Percentiles rank a stretch among this genome's conserved stretches.
phyloP scores from a whole-genome alignment of 2,329 filamentous ascomycete genomes.

The Venturia pyrina region DNA sequence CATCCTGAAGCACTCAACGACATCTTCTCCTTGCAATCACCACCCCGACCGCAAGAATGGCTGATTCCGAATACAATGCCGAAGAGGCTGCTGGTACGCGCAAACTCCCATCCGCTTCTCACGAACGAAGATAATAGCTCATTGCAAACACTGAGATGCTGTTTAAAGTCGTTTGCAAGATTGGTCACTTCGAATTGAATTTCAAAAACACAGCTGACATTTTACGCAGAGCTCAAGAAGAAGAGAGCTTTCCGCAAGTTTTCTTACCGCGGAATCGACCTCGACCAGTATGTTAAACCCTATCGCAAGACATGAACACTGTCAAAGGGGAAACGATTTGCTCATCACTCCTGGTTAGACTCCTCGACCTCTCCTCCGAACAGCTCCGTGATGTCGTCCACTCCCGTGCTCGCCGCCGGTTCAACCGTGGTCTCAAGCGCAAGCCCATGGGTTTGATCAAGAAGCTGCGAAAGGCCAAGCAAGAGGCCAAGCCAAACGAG shows the following conservation, averaged over 20 bases:
- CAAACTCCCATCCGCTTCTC: constrained; percentile 5
- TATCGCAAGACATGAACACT: constrained; percentile 9
- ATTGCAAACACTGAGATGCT: not conserved
- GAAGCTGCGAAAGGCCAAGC: constrained; percentile 99
- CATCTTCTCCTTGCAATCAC: not conserved
- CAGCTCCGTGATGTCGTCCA: constrained; percentile 99
- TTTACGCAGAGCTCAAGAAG: constrained; percentile 87
- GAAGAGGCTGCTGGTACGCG: constrained; percentile 64
- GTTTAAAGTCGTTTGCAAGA: not conserved
- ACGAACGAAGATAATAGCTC: not conserved
- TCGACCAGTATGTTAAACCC: constrained; percentile 75
- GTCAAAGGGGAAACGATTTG: constrained; percentile 21
- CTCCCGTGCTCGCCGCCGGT: constrained; percentile 94
- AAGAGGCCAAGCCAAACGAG: constrained; percentile 98
- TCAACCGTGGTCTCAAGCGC: constrained; percentile 99
- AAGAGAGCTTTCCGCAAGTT: constrained; percentile 99
- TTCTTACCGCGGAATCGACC: constrained; percentile 97
- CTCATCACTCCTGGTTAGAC: constrained; percentile 45
- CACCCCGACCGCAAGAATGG: constrained; percentile 56
- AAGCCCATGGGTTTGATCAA: constrained; percentile 99
- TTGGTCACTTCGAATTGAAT: not conserved
- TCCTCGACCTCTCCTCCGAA: constrained; percentile 96
- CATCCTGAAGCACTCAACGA: not conserved
- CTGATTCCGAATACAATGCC: constrained; percentile 61
- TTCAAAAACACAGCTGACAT: not conserved